Evolutionary conservation across 257 asterid species (phyloP), one percentile per base, ranked within the genome.

Genomic region (Solanum appendiculatum): DNA sequence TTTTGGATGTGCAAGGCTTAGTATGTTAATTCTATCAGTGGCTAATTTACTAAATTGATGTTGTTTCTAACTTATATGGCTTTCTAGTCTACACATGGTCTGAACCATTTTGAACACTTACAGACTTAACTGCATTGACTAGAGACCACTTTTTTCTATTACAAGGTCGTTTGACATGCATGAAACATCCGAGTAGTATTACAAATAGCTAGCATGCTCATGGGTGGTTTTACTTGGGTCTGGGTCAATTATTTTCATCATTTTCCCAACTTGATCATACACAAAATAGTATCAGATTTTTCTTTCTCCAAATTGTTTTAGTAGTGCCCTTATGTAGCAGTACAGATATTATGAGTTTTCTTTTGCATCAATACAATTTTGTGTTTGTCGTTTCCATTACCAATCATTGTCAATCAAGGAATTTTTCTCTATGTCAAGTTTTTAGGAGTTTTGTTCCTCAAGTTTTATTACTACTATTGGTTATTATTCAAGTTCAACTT

Each of bases 1-100:
- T 97, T 86, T 89, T 97, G 93, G 99, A 97, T 75, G 99, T 96
- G 85, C 97, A 97, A 87, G 99, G 98, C 96, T 91, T 97, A 93
- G 99, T 97, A 86, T 39, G 96, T 90, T 89, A 85, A 88, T 89
- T 89, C 40, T 81, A 81, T 48, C 40, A 56, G 42, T 81, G 85
- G 20, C 40, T 81, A 81, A 48, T 27, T 81, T 81, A 46, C 68
- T 23, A 29, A 81, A 81, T 20, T 48, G 68, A 48, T 81, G 31
- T 46, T 80, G 42, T 81, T 48, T 80, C 68, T 81, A 81, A 29
- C 44, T 81, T 81, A 44, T 48, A 46, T 48, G 37, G 15, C 29
- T 9, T 9, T 48, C 85, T 80, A 46, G 27, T 46, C 18, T 46
- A 18, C 66, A 78, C 66, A 78, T 15, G 42, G 20, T 80, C 29